Percentiles rank a stretch among this genome's conserved stretches.
These are phyloP conservation scores for Cercospora sp. DNA, from an alignment of 2,329 filamentous ascomycete species.

Conservation along the genomic window DNA sequence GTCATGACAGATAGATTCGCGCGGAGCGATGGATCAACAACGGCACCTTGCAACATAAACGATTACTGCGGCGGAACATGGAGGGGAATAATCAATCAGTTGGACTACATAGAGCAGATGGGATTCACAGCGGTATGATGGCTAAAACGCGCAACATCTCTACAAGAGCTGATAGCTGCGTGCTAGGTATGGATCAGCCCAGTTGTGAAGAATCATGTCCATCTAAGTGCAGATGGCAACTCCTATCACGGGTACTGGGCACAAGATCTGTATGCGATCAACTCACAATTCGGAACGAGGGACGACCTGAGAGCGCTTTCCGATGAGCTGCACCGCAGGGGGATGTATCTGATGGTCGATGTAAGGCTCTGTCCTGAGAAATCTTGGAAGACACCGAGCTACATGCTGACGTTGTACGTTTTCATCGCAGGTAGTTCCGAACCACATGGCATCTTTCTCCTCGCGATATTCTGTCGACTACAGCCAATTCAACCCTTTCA, in stretches of 20 bases:
- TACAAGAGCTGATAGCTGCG: background rate
- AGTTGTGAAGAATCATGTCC: conserved; percentile 44
- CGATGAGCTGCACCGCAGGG: conserved; percentile 46
- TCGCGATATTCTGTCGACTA: conserved; percentile 36
- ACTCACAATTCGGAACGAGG: conserved; percentile 49
- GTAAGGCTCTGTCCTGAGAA: background rate
- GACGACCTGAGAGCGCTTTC: conserved; percentile 48
- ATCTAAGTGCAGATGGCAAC: conserved; percentile 41
- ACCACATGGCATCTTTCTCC: conserved; percentile 43
- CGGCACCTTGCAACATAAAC: conserved; percentile 45
- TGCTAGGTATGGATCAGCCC: conserved; percentile 42
- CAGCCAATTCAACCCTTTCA: conserved; percentile 43
- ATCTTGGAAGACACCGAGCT: background rate
- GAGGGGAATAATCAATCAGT: conserved; percentile 45
- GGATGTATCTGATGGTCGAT: conserved; percentile 41
- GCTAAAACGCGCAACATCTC: background rate
- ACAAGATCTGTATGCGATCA: conserved; percentile 48
- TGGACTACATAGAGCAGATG: conserved; percentile 54
- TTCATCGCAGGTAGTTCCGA: conserved; percentile 42
- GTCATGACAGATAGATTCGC: conserved; percentile 60
- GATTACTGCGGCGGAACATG: conserved; percentile 53
- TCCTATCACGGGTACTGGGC: conserved; percentile 53
- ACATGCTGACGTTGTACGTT: background rate
- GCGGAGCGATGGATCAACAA: conserved; percentile 48
- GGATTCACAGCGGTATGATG: conserved; percentile 45